Evolutionary conservation across 176 grass and related monocot species (phyloP).

Genomic region (Triticum monococcum): DNA sequence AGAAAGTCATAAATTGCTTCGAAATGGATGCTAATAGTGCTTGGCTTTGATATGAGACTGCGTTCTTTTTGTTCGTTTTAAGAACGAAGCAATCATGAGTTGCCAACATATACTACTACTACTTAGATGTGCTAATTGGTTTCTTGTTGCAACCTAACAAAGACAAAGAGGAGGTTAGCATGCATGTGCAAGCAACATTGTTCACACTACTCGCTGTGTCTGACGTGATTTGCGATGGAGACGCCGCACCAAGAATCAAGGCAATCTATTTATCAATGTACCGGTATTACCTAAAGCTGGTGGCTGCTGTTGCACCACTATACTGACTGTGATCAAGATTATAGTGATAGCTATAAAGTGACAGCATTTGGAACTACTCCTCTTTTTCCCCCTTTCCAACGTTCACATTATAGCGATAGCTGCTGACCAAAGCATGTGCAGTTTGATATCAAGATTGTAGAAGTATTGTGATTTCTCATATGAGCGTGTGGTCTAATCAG

Average conservation of each 20-base stretch:
- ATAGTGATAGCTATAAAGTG: background rate
- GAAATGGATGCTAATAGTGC: conserved; percentile 32
- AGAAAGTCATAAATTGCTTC: conserved; percentile 57
- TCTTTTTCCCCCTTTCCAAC: background rate
- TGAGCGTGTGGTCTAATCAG: background rate
- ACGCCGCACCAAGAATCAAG: conserved; percentile 28
- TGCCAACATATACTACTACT: conserved; percentile 18
- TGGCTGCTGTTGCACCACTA: conserved; percentile 32
- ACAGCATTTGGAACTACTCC: background rate
- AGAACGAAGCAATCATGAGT: conserved; percentile 36
- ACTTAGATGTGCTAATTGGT: background rate
- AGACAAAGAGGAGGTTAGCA: conserved; percentile 35
- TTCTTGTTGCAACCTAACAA: conserved; percentile 42
- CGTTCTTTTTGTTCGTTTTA: background rate
- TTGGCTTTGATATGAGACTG: conserved; percentile 10
- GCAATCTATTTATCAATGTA: background rate
- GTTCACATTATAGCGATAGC: background rate
- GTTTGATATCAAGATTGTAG: background rate
- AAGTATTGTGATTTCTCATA: no score
- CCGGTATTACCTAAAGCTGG: conserved; percentile 14
- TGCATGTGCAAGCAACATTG: conserved; percentile 35
- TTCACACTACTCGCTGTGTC: conserved; percentile 26
- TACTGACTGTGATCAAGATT: conserved; percentile 13
- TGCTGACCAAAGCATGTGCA: background rate
- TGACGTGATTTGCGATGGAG: conserved; percentile 31